These are phyloP conservation scores for Petunia axillaris DNA, from an alignment of 257 asterid genomes.

Conservation along the genomic window DNA sequence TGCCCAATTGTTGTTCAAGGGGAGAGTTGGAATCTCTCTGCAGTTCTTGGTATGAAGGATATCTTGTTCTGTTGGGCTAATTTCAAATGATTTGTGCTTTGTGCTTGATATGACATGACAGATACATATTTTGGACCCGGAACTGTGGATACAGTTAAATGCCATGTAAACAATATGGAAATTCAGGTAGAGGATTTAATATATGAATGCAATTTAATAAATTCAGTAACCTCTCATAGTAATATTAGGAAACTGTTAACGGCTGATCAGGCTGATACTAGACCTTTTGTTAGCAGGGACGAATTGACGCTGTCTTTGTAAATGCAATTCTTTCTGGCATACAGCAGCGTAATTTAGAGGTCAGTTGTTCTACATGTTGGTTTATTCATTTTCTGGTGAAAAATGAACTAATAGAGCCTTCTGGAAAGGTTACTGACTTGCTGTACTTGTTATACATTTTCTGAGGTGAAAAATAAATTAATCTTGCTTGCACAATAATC, in stretches of 20 bases:
- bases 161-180: slow-evolving; percentile 72
- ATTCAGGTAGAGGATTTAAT: slow-evolving; percentile 53
- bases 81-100: slow-evolving; percentile 19
- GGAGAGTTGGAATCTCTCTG: slow-evolving; percentile 4
- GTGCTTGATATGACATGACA: slow-evolving; percentile 36
- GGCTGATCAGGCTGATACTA: slow-evolving; percentile 8
- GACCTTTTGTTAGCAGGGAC: slow-evolving; percentile 51
- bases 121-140: slow-evolving; percentile 89
- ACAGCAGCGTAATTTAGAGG: slow-evolving; percentile 96
- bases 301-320: slow-evolving; percentile 85
- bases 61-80: not conserved
- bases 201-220: not conserved
- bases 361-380: slow-evolving; percentile 35
- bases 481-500: slow-evolving; percentile 16
- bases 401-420: slow-evolving; percentile 11
- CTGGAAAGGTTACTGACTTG: slow-evolving; percentile 4
- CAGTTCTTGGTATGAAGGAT: slow-evolving; percentile 6
- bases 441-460: not conserved
- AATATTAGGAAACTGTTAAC: slow-evolving; percentile 12
- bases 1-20: not conserved
- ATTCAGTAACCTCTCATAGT: slow-evolving; percentile 6
- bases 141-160: slow-evolving; percentile 71
- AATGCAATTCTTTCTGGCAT: slow-evolving; percentile 79
- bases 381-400: slow-evolving; percentile 9
- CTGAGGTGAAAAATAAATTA: not conserved